Conservation (phyloP, 805 yeast genomes). For the Brettanomyces naardenensis region DNA sequence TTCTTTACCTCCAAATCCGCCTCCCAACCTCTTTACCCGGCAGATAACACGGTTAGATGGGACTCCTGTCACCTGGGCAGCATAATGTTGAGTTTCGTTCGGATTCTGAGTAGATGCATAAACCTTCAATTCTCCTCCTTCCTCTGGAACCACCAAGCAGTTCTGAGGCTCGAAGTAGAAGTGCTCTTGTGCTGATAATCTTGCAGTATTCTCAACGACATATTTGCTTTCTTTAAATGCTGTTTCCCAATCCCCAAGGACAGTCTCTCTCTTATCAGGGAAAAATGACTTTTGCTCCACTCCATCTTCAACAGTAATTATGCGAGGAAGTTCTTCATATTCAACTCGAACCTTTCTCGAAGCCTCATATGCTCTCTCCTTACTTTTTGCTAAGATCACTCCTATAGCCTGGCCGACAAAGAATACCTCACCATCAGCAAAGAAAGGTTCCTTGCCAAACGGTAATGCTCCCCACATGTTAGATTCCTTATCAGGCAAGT, state of each 20-base stretch:
- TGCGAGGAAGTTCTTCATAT: conserved; percentile 33
- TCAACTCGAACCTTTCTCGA: conserved; percentile 33
- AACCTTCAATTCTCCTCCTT: conserved; percentile 37
- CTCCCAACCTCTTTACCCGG: conserved; percentile 37
- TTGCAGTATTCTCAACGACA: conserved; percentile 29
- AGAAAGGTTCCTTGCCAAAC: conserved; percentile 35
- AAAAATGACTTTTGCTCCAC: conserved; percentile 32
- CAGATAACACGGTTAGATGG: conserved; percentile 33
- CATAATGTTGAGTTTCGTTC: conserved; percentile 34
- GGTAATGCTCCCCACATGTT: conserved; percentile 36
- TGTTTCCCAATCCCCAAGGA: conserved; percentile 33
- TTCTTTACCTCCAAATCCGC: conserved; percentile 46
- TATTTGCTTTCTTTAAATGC: conserved; percentile 28
- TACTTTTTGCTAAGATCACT: conserved; percentile 30
- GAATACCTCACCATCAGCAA: conserved; percentile 34
- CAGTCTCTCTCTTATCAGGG: conserved; percentile 25
- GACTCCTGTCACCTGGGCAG: conserved; percentile 35
- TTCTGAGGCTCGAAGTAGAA: conserved; percentile 42
- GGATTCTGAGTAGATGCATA: conserved; percentile 38
- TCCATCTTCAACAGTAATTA: conserved; percentile 37
- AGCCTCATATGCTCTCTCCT: conserved; percentile 34
- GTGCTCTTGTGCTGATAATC: conserved; percentile 43
- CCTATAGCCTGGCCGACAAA: conserved; percentile 38
- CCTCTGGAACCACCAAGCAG: conserved; percentile 35
- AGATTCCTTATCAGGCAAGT: conserved; percentile 28